Base-by-base conservation (phyloP, 208 protist genomes). In the Strigomonas culicis region DNA sequence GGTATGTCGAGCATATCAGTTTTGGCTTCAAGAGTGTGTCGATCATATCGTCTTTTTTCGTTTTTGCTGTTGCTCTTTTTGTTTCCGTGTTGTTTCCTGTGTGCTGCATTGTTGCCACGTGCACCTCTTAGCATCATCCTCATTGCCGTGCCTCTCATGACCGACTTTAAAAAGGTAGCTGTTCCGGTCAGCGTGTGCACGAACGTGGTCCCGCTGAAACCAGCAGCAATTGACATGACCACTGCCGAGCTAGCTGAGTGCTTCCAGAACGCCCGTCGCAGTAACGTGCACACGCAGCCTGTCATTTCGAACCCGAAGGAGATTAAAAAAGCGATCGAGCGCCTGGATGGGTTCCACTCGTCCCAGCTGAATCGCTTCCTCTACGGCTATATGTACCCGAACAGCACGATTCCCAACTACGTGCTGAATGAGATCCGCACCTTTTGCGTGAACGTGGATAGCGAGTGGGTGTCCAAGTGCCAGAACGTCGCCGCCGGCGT, bases 361-460 rank as follows among this genome's bases (percentile, higher is more conserved):
- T 82, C 75, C 1, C 86, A 95, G 47, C 66, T 88, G 17, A 88
- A 86, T 47, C 62, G 70, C 0, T 92, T 95, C 57, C 69, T 92
- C 19, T 77, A 80, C 44, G 84, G 68, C 24, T 95, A 92, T 70
- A 82, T 91, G 77, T 86, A 85, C 67, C 77, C 72, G 7, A 56
- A 66, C 43, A 70, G 79, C 51, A 61, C 66, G 30, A 77, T 94
- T 10, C 75, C 88, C 11, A 74, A 86, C 4, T 63, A 63, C 1
- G 75, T 81, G 31, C 59, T 92, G 36, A 77, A 75, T 32, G 73
- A 51, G 19, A 80, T 94, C 41, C 76, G 74, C n/a, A 75, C 66
- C 10, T 63, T 91, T 15, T 85, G 76, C 66, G 59, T 85, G 21
- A 85, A 87, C 59, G 60, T 68, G 25, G 79, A 84, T 60, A 52